Conservation (phyloP, 2,329 filamentous ascomycete genomes). For the Monosporascus sp. region DNA sequence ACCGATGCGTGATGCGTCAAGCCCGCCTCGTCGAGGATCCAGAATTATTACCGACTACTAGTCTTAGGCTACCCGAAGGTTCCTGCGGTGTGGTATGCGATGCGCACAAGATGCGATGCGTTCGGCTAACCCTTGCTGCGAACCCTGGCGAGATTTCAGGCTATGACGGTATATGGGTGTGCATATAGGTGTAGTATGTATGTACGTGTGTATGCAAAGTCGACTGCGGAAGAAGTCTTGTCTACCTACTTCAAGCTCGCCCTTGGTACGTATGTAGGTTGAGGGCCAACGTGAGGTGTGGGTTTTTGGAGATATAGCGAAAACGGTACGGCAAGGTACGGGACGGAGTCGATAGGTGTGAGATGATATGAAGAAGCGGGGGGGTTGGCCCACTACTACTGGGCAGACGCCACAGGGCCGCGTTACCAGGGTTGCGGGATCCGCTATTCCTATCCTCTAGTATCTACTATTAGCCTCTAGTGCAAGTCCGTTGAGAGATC, state of each 20-base stretch:
- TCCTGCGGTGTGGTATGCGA: slow-evolving; percentile 18
- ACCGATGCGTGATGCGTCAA: slow-evolving; percentile 41
- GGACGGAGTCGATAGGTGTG: slow-evolving; percentile 4
- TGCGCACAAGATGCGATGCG: background rate
- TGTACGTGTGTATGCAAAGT: background rate
- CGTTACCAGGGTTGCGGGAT: background rate
- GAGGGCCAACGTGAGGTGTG: background rate
- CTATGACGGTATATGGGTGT: slow-evolving; percentile 38
- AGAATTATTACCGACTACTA: slow-evolving; percentile 22
- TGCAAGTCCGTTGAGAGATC: slow-evolving; percentile 24
- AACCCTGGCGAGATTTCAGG: slow-evolving; percentile 38
- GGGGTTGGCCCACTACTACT: slow-evolving; percentile 5
- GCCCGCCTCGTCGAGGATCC: slow-evolving; percentile 35
- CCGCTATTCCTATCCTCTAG: background rate
- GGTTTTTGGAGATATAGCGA: background rate
- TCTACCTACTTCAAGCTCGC: background rate
- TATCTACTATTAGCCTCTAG: slow-evolving; percentile 10
- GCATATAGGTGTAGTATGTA: slow-evolving; percentile 1
- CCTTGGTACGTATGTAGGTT: background rate
- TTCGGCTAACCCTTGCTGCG: slow-evolving; percentile 3
- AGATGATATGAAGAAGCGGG: slow-evolving; percentile 8
- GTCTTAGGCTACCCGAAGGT: slow-evolving; percentile 16
- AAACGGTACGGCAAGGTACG: slow-evolving; percentile 1
- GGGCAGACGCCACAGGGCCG: background rate
- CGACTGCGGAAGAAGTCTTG: background rate